Base-by-base conservation (phyloP, 23 red algal species). In the Gracilaria vermiculophylla region DNA sequence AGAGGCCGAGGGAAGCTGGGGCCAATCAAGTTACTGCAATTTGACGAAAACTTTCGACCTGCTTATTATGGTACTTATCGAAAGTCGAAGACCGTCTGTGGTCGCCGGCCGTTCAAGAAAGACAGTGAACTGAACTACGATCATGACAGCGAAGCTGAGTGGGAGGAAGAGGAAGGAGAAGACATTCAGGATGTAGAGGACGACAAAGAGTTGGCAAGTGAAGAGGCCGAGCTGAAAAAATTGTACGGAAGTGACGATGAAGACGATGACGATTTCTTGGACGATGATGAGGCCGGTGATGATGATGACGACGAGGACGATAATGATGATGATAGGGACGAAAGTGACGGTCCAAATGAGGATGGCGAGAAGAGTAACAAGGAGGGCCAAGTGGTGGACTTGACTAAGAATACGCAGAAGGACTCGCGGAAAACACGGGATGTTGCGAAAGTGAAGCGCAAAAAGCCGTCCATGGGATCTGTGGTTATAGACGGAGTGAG, bases 221-320 rank as follows among this genome's bases (percentile, higher is more conserved):
- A 88, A 42, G 84, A 88, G 19, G 84, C 84, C 40, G 84, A 88
- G 31, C 69, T 88, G 10, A 58, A 50, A 19, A 62, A 76, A 31
- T 49, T 88, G 15, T 88, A 88, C 62, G 88, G 88, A n/a, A 83
- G 88, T 92, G 66, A 83, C 37, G 88, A 76, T 21, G 75, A 83
- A 55, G 88, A 81, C 16, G 76, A 83, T 56, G 88, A 76, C 37
- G 88, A 82, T 34, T 76, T 81, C 62, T 33, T 81, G 39, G 76
- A 81, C 34, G 88, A 83, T 73, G 75, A 82, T 31, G 88, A 75
- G 21, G 32, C 40, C 33, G 76, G 14, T 3, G 76, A 74, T 53
- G 88, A 66, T 74, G 88, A 71, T 32, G 76, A 60, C 21, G 76
- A 75, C 53, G 88, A 44, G 28, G 77, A 83, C 13, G 88, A 83